phyloP scores from a whole-genome alignment of 306 rosid species.

The Luffa aegyptiaca region DNA sequence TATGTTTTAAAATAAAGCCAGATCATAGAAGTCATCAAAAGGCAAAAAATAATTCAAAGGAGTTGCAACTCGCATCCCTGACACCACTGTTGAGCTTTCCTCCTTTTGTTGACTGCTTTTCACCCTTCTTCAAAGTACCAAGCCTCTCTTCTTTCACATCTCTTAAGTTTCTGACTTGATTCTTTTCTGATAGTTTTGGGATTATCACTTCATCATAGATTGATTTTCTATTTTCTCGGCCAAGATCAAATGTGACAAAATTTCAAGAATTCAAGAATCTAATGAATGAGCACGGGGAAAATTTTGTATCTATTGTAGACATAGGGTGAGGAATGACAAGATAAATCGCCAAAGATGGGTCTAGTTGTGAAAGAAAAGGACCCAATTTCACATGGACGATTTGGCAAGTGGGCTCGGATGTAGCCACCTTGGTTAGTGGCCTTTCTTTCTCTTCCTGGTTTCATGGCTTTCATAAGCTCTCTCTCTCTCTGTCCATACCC shows the following conservation, averaged over 20 bases:
- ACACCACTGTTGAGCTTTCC: constrained; percentile 34
- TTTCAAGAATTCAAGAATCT: neutral
- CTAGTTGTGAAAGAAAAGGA: neutral
- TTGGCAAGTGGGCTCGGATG: constrained; percentile 8
- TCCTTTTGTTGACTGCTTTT: constrained; percentile 83
- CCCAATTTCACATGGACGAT: neutral
- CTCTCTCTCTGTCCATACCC: constrained; percentile 11
- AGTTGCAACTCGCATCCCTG: constrained; percentile 24
- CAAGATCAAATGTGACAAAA: neutral
- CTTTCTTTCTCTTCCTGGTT: constrained; percentile 38
- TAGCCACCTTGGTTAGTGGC: neutral
- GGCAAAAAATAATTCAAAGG: neutral
- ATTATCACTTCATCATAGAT: neutral
- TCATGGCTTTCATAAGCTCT: constrained; percentile 23
- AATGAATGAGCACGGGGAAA: neutral
- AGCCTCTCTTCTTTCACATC: neutral
- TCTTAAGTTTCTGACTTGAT: neutral
- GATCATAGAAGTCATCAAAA: constrained; percentile 12
- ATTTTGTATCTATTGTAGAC: neutral
- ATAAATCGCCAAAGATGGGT: neutral
- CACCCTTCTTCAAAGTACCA: neutral
- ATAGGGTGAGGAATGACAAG: neutral
- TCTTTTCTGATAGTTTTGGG: neutral
- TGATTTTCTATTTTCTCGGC: neutral
- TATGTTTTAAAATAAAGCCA: neutral